Conservation (phyloP, 2,329 filamentous ascomycete genomes). For the Domatiomyces globalis region DNA sequence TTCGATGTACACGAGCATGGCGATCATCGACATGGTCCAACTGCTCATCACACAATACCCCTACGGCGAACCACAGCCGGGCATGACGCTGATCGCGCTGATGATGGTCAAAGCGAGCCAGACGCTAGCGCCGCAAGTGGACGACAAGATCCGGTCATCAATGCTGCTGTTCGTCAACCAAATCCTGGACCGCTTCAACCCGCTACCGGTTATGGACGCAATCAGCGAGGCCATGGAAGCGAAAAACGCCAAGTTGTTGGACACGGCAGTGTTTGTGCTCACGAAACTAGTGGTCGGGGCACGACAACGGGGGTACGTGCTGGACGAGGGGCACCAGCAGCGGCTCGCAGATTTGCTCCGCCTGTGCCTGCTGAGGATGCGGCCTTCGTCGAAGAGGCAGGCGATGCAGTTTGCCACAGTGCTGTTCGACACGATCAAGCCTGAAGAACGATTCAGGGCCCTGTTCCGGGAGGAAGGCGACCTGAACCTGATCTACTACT, state of each 20-base stretch:
- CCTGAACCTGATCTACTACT: constrained; percentile 16
- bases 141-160: constrained; percentile 7
- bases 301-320: constrained; percentile 2
- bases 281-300: constrained; percentile 7
- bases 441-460: constrained; percentile 12
- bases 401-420: constrained; percentile 11
- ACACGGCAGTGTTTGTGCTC: constrained; percentile 11
- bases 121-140: constrained; percentile 6
- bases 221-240: constrained; percentile 9
- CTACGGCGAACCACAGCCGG: constrained; percentile 13
- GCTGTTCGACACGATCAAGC: constrained; percentile 13
- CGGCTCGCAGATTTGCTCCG: constrained; percentile 9
- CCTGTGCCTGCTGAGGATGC: constrained; percentile 10
- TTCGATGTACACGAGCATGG: constrained; percentile 14
- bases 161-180: constrained; percentile 6
- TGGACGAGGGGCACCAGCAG: constrained; percentile 12
- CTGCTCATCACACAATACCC: constrained; percentile 13
- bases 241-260: constrained; percentile 10
- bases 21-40: constrained; percentile 12
- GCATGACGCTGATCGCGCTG: constrained; percentile 12
- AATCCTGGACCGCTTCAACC: constrained; percentile 5
- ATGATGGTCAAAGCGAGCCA: constrained; percentile 13
- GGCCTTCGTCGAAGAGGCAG: constrained; percentile 9
- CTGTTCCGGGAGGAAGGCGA: constrained; percentile 14
- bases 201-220: constrained; percentile 11